phyloP scores from a whole-genome alignment of 768 basidiomycete species.

The Dacryopinax spathularia region DNA sequence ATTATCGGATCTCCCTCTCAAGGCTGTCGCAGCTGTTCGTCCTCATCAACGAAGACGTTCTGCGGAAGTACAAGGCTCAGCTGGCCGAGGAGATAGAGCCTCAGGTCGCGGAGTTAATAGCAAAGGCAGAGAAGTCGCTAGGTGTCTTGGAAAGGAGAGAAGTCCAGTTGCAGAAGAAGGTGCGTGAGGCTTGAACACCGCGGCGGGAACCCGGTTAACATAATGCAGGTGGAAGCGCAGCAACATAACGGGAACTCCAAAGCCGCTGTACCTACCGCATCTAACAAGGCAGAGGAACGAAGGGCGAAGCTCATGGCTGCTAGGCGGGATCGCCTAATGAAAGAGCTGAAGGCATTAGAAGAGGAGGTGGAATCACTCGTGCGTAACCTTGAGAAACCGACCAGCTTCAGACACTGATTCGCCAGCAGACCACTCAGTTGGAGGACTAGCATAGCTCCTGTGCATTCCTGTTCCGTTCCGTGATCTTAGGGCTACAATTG shows the following conservation, averaged over 20 bases:
- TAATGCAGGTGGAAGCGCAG: conserved; percentile 31
- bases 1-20: background rate
- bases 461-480: no score
- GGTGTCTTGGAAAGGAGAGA: conserved; percentile 48
- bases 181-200: no score
- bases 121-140: conserved; percentile 55
- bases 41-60: conserved; percentile 55
- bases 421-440: no score
- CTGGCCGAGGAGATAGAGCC: conserved; percentile 71
- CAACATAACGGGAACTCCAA: conserved; percentile 25
- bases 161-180: conserved; percentile 48
- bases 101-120: conserved; percentile 58
- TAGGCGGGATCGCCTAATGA: conserved; percentile 53
- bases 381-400: conserved; percentile 5
- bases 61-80: conserved; percentile 60
- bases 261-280: conserved; percentile 35
- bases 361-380: conserved; percentile 49
- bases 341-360: conserved; percentile 45
- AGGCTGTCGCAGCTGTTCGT: conserved; percentile 46
- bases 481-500: background rate
- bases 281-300: conserved; percentile 53
- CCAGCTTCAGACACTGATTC: background rate
- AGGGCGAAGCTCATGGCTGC: conserved; percentile 49
- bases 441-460: no score
- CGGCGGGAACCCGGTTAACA: no score